phyloP scores from a whole-genome alignment of 106 monocot species.

The Iris macrosiphon region DNA sequence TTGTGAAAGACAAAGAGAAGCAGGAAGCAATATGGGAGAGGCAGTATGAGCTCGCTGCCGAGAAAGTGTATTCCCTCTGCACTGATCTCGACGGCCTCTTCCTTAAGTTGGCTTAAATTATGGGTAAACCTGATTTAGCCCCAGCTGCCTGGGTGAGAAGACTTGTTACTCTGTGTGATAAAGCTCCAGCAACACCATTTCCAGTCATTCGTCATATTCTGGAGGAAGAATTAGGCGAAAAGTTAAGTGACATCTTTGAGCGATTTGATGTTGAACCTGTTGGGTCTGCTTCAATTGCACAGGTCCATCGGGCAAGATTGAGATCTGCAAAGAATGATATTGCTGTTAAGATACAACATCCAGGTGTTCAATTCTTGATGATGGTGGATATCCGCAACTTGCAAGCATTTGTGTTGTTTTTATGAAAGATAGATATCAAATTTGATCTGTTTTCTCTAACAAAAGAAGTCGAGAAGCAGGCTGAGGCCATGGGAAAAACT shows the following conservation, averaged over 20 bases:
- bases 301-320: slow-evolving; percentile 70
- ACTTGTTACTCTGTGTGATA: slow-evolving; percentile 85
- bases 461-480: slow-evolving; percentile 69
- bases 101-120: slow-evolving; percentile 92
- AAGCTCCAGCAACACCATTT: slow-evolving; percentile 78
- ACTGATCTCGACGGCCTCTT: slow-evolving; percentile 89
- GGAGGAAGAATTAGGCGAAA: slow-evolving; percentile 72
- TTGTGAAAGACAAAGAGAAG: slow-evolving; percentile 47
- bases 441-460: slow-evolving; percentile 75
- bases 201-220: slow-evolving; percentile 48
- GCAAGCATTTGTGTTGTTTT: slow-evolving; percentile 60
- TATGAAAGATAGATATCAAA: slow-evolving; percentile 61
- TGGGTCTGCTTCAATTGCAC: slow-evolving; percentile 98
- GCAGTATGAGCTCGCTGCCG: slow-evolving; percentile 81
- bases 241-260: slow-evolving; percentile 64
- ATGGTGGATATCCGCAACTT: slow-evolving; percentile 70
- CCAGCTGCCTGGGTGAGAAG: slow-evolving; percentile 94
- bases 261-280: slow-evolving; percentile 74
- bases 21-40: slow-evolving; percentile 83
- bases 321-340: slow-evolving; percentile 48
- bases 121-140: slow-evolving; percentile 96
- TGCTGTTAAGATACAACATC: slow-evolving; percentile 83
- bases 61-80: slow-evolving; percentile 90
- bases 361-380: slow-evolving; percentile 57
- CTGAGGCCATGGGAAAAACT: no score